These are phyloP conservation scores for Dryadomyces quercivorus DNA, from an alignment of 2,329 filamentous ascomycete genomes.

Conservation along the genomic window DNA sequence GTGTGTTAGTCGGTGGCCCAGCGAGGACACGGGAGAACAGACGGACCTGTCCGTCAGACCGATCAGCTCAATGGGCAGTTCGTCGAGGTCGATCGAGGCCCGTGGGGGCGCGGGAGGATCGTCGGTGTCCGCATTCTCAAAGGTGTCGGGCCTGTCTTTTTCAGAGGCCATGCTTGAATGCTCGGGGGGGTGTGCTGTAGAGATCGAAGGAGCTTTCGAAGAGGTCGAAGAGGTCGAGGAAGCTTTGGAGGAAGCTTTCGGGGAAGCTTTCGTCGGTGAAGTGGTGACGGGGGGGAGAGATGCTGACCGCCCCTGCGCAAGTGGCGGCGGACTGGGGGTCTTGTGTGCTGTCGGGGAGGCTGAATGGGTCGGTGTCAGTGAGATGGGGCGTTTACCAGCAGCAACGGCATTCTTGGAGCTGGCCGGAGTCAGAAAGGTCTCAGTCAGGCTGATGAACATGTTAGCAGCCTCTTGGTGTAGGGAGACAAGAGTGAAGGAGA, in stretches of 20 bases:
- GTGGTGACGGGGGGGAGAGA: neutral
- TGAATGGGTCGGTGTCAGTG: slow-evolving; percentile 18
- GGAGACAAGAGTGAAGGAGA: neutral
- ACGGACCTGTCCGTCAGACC: slow-evolving; percentile 74
- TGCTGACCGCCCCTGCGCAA: neutral
- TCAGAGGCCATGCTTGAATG: slow-evolving; percentile 2
- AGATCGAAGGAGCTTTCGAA: too few species aligned
- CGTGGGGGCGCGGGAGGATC: slow-evolving; percentile 34
- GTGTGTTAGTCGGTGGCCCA: slow-evolving; percentile 2
- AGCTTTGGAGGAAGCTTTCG: too few species aligned
- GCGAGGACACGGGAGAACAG: neutral
- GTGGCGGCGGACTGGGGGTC: too few species aligned
- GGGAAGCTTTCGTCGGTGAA: slow-evolving; percentile 1
- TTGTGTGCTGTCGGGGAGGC: slow-evolving; percentile 13
- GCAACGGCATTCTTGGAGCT: slow-evolving; percentile 12
- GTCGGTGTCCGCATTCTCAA: slow-evolving; percentile 34
- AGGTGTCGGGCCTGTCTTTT: slow-evolving; percentile 29
- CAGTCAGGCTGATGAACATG: slow-evolving; percentile 18
- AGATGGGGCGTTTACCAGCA: slow-evolving; percentile 13
- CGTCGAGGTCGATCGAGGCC: slow-evolving; percentile 62
- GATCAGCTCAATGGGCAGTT: slow-evolving; percentile 86
- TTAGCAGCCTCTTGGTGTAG: slow-evolving; percentile 10
- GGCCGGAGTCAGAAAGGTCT: slow-evolving; percentile 18
- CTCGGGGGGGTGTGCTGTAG: neutral
- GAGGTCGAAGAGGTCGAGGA: too few species aligned